Base-by-base conservation (phyloP, 495 filamentous ascomycete species). In the Tricharina praecox region DNA sequence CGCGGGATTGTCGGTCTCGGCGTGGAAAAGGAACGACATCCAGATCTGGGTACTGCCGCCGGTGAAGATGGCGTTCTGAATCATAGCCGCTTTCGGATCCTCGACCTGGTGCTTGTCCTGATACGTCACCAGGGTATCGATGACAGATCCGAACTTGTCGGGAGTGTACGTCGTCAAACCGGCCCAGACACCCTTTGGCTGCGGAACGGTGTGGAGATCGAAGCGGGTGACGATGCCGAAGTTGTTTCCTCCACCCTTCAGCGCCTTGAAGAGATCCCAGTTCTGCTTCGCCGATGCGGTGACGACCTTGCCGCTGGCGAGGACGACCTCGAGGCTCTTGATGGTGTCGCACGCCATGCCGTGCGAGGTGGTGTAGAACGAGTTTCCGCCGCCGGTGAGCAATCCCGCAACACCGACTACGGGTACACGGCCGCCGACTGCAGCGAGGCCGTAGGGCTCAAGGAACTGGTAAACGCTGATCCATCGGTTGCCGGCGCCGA, bases 231-330 rank as follows among this genome's bases (percentile, higher is more conserved):
- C 53, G 9, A 56, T 45, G 10, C 73, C 73, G 40, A 74, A 72
- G 61, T 72, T 75, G 60, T 63, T 69, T 45, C 61, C 63, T 7
- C 73, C 73, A 10, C 71, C 73, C 51, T 68, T 66, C 42, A 77
- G 63, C 18, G 74, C 73, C 64, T 67, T 69, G 64, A 63, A 77
- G 1, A 79, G 65, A 54, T 77, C 70, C 1, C 62, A 15, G 57
- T 74, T 58, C 13, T 41, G 49, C 9, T 45, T 53, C 32, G 62
- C 49, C 49, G 64, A 70, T 3, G 64, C 71, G 11, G 67, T 52
- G 10, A 74, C 61, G 35, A 76, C 58, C 0, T 57, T 53, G 0
- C 72, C 70, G 38, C 72, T 62, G 11, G 71, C 60, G 5, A 66
- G 41, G 7, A 72, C 67, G 3, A 67, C 49, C 21, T 48, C 33